These are phyloP conservation scores for Pythium inflatum DNA, from an alignment of 352 stramenopile species.

Conservation along the genomic window DNA sequence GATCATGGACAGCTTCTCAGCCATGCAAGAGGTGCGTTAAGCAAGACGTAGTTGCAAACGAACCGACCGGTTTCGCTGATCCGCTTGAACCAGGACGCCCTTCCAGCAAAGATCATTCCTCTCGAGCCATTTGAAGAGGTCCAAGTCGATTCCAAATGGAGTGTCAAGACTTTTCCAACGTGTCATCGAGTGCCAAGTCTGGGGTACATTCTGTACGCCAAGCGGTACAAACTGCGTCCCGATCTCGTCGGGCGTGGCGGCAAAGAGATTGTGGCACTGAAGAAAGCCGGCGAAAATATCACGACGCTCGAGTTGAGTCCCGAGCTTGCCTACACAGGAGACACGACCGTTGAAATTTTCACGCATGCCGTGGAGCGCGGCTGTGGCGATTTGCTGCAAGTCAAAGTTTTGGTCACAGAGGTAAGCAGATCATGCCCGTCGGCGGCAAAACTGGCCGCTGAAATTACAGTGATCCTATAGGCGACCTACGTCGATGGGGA, in stretches of 20 bases:
- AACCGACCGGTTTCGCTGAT: too few relatives aligned
- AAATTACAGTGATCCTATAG: too few relatives aligned
- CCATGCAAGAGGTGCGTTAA: conserved; percentile 73
- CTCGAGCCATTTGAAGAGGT: conserved; percentile 58
- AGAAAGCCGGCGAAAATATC: conserved; percentile 50
- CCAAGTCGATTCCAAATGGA: conserved; percentile 58
- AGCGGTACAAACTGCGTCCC: conserved; percentile 50
- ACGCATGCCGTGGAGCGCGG: conserved; percentile 21
- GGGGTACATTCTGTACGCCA: conserved; percentile 77
- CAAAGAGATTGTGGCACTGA: conserved; percentile 54
- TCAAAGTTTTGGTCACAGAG: conserved; percentile 82
- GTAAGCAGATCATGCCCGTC: conserved; percentile 44
- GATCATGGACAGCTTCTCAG: conserved; percentile 55
- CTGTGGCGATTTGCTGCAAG: conserved; percentile 56
- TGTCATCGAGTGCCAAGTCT: conserved; percentile 75
- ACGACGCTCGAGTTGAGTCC: conserved; percentile 41
- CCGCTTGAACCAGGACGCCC: conserved; percentile 41
- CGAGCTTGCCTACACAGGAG: conserved; percentile 83
- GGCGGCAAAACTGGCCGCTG: too few relatives aligned
- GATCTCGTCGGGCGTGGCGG: conserved; percentile 50
- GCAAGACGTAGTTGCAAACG: too few relatives aligned
- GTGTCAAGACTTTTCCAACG: conserved; percentile 70
- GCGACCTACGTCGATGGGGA: conserved; percentile 67
- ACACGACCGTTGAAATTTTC: conserved; percentile 76
- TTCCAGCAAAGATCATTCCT: conserved; percentile 55